Base-by-base conservation (phyloP, 208 protist genomes). In the Acanthamoeba royreba region DNA sequence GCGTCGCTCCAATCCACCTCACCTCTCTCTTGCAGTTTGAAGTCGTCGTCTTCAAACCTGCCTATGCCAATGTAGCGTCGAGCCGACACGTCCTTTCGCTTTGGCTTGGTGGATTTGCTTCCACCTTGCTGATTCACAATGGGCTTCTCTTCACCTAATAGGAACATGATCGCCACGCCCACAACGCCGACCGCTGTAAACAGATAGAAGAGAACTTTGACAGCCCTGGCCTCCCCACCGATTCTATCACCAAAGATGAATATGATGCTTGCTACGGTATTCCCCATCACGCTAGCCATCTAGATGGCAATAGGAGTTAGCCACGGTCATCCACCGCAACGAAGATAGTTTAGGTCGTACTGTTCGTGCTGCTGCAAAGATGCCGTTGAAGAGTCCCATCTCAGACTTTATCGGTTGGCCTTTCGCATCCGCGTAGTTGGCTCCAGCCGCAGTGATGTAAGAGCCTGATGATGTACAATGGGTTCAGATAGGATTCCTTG, bases 371-470 rank as follows among this genome's bases (percentile, higher is more conserved):
- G 45, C 77, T 22, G 46, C 40, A 25, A 87, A 87, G 31, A 87
- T 87, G 77, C 77, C 77, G 77, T 87, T 87, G 77, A 87, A 87
- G 45, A 87, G 46, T n/a, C 77, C 77, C 77, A 87, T 87, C 46
- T 47, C 77, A 2, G 77, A 87, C 43, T 87, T 87, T 15, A 45
- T 22, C 8, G 77, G 77, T 31, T 87, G 31, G 5, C 46, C 46
- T 33, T 55, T 87, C 25, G 77, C 77, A n/a, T 47, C 42, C 35
- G 77, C 77, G 31, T 87, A 87, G 77, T 87, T 87, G 45, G 46
- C 77, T 15, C 77, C 77, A 11, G 77, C 77, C 0, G 45, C 46
- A 38, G 77, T 87, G 17, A 87, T 31, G n/a, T 87, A 87, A n/a
- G 77, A 47, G 25, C 77, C 77, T 87, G 25, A 13, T 74, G 61